A percentile compares a stretch with the other conserved stretches of the same genome.
phyloP scores from a whole-genome alignment of 345 rosid species.

The Turritis glabra region DNA sequence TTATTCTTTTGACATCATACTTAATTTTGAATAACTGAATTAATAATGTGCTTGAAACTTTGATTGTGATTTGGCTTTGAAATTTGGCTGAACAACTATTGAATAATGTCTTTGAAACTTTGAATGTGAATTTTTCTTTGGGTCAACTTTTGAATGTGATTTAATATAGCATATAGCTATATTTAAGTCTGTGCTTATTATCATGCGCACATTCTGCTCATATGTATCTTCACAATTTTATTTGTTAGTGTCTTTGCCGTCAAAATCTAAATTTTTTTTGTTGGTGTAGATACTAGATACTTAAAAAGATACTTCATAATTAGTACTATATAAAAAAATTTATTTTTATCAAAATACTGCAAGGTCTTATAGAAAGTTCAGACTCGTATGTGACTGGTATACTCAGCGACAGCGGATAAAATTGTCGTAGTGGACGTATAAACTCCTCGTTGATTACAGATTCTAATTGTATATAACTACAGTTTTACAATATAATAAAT shows the following conservation, averaged over 20 bases:
- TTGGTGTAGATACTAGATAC: background rate
- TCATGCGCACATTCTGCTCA: background rate
- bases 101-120: background rate
- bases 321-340: no score
- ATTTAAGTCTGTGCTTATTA: background rate
- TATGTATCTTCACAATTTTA: background rate
- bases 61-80: background rate
- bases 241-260: no score
- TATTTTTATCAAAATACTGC: background rate
- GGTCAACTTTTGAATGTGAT: background rate
- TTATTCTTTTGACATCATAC: background rate
- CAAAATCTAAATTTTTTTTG: background rate
- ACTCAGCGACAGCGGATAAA: background rate
- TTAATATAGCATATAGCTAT: background rate
- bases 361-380: background rate
- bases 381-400: background rate
- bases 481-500: background rate
- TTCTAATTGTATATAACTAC: background rate
- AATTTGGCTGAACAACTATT: background rate
- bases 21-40: background rate
- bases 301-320: background rate
- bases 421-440: background rate
- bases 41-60: background rate
- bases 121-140: background rate
- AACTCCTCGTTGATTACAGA: background rate